Percentiles rank a stretch among this genome's conserved stretches.
These are phyloP conservation scores for Acacia confusa DNA, from an alignment of 306 rosid genomes.

Conservation along the genomic window DNA sequence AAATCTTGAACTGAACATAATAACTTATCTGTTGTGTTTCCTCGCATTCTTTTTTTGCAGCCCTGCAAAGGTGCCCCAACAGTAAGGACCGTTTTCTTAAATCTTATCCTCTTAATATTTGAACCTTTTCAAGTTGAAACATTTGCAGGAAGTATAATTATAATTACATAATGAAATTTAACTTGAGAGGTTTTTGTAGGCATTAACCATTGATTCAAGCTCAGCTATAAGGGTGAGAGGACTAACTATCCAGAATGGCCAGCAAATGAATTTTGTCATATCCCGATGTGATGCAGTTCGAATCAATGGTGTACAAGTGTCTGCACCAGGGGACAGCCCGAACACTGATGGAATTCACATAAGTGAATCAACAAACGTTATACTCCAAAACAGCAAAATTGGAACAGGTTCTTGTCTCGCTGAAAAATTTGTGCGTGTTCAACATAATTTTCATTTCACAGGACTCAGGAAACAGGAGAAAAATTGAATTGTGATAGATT, in stretches of 20 bases:
- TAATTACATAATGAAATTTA: slow-evolving; percentile 23
- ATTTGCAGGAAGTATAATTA: slow-evolving; percentile 24
- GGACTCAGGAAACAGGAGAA: slow-evolving; percentile 2
- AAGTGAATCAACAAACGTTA: slow-evolving; percentile 80
- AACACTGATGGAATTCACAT: slow-evolving; percentile 97
- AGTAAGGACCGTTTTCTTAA: slow-evolving; percentile 57
- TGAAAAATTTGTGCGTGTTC: background rate
- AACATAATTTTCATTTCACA: background rate
- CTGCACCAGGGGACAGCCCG: slow-evolving; percentile 89
- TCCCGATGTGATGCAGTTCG: slow-evolving; percentile 67
- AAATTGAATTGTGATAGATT: background rate
- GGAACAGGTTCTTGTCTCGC: slow-evolving; percentile 78
- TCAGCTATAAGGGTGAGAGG: slow-evolving; percentile 69
- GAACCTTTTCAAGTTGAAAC: background rate
- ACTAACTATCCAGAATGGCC: slow-evolving; percentile 81
- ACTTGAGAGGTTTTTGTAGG: slow-evolving; percentile 58
- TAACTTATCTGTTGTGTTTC: slow-evolving; percentile 9
- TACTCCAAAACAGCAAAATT: slow-evolving; percentile 77
- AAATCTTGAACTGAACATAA: slow-evolving; percentile 13
- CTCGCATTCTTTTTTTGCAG: slow-evolving; percentile 46
- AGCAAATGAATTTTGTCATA: slow-evolving; percentile 86
- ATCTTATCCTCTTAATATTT: slow-evolving; percentile 10
- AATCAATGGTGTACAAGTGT: slow-evolving; percentile 60
- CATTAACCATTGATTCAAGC: slow-evolving; percentile 85
- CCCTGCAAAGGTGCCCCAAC: slow-evolving; percentile 96